Conservation (phyloP, 179 eudicot species). For the Patellifolia procumbens region DNA sequence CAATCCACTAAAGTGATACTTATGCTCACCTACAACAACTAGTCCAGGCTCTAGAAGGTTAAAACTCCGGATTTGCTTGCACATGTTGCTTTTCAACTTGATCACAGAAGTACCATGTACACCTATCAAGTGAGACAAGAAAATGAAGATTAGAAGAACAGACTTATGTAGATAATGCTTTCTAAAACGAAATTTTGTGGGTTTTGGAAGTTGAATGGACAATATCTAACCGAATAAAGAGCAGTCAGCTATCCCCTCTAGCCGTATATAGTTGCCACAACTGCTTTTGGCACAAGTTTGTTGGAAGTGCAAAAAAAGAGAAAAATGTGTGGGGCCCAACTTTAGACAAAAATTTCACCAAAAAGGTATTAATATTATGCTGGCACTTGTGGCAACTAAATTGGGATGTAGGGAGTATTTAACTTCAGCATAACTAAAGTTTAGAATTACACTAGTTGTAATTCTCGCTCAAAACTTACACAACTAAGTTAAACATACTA, state of each 20-base stretch:
- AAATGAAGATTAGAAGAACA: no score
- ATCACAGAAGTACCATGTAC: background rate
- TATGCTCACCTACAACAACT: slow-evolving; percentile 7
- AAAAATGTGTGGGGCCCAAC: no score
- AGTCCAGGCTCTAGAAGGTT: no score
- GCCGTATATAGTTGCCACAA: no score
- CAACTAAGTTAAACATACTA: background rate
- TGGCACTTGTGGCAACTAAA: no score
- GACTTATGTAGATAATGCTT: no score
- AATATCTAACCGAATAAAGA: background rate
- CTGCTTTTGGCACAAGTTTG: no score
- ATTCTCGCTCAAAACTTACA: background rate
- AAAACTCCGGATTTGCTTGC: background rate
- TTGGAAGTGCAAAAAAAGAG: no score
- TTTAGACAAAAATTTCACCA: no score
- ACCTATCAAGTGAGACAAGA: slow-evolving; percentile 9
- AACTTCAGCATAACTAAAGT: background rate
- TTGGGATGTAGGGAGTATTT: background rate
- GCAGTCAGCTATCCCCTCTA: background rate
- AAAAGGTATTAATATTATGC: no score
- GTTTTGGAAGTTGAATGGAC: background rate
- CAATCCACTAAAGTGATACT: background rate
- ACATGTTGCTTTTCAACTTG: background rate
- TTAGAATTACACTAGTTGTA: background rate
- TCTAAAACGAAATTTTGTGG: no score